Evolutionary conservation across 345 rosid genomes (phyloP), one percentile per base, ranked within the genome.

Genomic region (Brassica carinata): DNA sequence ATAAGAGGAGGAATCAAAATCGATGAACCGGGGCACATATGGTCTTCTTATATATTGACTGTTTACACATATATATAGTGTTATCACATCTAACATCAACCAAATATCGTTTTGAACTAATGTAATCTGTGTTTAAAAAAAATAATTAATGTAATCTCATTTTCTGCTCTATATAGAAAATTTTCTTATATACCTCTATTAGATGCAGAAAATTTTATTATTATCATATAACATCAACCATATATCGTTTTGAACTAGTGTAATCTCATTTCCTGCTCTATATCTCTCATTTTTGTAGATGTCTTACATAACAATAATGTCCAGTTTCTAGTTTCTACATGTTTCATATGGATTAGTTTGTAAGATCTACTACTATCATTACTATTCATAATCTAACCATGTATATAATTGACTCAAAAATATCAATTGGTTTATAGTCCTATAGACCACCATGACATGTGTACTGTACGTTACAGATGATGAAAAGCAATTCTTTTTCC

Each of bases 381-480:
- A 14, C 26, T 55, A 10, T 40, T 77, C 19, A 59, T 7, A 68
- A 26, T 36, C 17, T 26, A 26, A 68, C 30, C 59, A 58, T 36
- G 3, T 40, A 30, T 40, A 17, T 38, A 15, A 57, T 40, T 13
- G 68, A 61, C 74, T 40, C 68, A 33, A 40, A 69, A 30, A 68
- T 38, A 69, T 38, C 34, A 23, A 64, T 7, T 65, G 10, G 34
- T 14, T 48, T 75, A 30, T 51, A 45, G 62, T 18, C 27, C 14
- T 43, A 67, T 14, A 71, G 29, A 53, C 45, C 36, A 62, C 13
- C 69, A 62, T 61, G 36, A 61, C 34, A 43, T 67, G 58, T 30
- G 63, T 61, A 43, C 62, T 53, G 7, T 71, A 55, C 81, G 81
- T 64, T 78, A 64, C 31, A 43, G 43, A 55, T 34, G 57, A 15